phyloP scores from a whole-genome alignment of 2,329 filamentous ascomycete species.

The Neobulgaria alba region DNA sequence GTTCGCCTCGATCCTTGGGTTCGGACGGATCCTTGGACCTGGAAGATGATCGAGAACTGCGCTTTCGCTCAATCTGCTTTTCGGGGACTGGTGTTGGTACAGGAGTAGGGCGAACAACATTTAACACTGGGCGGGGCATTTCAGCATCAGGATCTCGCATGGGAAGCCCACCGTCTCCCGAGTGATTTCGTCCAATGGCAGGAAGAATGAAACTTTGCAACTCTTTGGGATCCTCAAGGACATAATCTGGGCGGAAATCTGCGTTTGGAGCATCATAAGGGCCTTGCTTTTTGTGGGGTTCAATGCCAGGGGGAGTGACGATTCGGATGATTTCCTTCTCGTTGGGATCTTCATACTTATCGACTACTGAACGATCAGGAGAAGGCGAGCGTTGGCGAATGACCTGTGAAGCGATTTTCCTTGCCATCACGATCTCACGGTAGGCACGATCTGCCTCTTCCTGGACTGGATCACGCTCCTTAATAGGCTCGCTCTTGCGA shows the following conservation, averaged over 20 bases:
- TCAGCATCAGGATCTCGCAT: slow-evolving; percentile 22
- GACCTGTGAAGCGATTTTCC: slow-evolving; percentile 43
- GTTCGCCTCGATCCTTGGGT: neutral
- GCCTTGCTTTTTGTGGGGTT: slow-evolving; percentile 37
- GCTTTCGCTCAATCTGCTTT: slow-evolving; percentile 27
- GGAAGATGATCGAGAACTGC: slow-evolving; percentile 9
- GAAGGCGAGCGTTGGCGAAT: slow-evolving; percentile 44
- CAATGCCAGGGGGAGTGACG: slow-evolving; percentile 46
- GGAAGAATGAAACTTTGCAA: slow-evolving; percentile 31
- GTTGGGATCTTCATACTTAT: slow-evolving; percentile 37
- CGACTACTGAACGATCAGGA: slow-evolving; percentile 44
- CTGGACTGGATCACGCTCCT: slow-evolving; percentile 33
- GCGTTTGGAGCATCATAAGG: slow-evolving; percentile 51
- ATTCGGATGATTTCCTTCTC: slow-evolving; percentile 37
- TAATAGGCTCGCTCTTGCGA: slow-evolving; percentile 10
- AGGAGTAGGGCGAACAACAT: slow-evolving; percentile 54
- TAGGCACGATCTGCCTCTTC: slow-evolving; percentile 51
- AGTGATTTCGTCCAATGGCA: slow-evolving; percentile 28
- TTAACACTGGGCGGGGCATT: slow-evolving; percentile 43
- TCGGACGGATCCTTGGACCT: slow-evolving; percentile 6
- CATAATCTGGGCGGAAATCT: slow-evolving; percentile 54
- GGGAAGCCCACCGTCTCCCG: slow-evolving; percentile 28
- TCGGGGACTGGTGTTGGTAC: slow-evolving; percentile 41
- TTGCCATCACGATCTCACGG: slow-evolving; percentile 44
- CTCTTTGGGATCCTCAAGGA: slow-evolving; percentile 43